A percentile compares a stretch with the other conserved stretches of the same genome.
Evolutionary conservation across 2,329 filamentous ascomycete species (phyloP).

Genomic region (Trichoderma cornu-damae): DNA sequence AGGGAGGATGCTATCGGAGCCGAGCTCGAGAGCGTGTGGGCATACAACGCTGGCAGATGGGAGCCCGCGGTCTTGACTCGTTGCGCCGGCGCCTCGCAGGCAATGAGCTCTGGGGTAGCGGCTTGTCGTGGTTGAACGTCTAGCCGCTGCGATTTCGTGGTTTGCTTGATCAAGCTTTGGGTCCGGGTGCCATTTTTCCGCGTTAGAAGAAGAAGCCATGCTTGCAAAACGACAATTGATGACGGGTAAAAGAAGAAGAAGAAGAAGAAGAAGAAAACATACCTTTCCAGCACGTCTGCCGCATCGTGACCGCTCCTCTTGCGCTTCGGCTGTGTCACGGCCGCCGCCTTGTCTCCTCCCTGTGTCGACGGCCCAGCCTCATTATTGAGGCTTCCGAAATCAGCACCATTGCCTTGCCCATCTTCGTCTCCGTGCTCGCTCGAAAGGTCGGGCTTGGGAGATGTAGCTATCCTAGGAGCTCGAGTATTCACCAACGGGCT

Average conservation of each 20-base stretch:
- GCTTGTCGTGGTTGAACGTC: not conserved
- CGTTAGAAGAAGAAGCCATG: not conserved
- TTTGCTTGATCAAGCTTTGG: not conserved
- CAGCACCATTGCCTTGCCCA: not conserved
- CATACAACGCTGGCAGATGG: not conserved
- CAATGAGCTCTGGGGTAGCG: not conserved
- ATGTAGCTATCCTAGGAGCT: slow-evolving; percentile 5
- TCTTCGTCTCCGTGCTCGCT: not conserved
- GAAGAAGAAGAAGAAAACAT: not conserved
- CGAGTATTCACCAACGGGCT: slow-evolving; percentile 20
- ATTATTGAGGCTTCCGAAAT: not conserved
- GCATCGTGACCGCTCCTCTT: slow-evolving; percentile 5
- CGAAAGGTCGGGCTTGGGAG: not conserved
- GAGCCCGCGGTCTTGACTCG: not conserved
- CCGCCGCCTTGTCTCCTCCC: not conserved
- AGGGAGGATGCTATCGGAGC: not conserved
- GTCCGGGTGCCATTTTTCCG: no score
- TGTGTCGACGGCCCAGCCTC: not conserved
- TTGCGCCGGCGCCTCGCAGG: not conserved
- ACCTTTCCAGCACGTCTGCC: not conserved
- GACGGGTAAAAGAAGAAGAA: no score
- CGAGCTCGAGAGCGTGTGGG: not conserved
- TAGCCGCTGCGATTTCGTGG: slow-evolving; percentile 1
- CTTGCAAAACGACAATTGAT: not conserved
- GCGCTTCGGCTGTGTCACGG: not conserved